Base-by-base conservation (phyloP, 176 grass and related monocot genomes). In the Microstegium vimineum region DNA sequence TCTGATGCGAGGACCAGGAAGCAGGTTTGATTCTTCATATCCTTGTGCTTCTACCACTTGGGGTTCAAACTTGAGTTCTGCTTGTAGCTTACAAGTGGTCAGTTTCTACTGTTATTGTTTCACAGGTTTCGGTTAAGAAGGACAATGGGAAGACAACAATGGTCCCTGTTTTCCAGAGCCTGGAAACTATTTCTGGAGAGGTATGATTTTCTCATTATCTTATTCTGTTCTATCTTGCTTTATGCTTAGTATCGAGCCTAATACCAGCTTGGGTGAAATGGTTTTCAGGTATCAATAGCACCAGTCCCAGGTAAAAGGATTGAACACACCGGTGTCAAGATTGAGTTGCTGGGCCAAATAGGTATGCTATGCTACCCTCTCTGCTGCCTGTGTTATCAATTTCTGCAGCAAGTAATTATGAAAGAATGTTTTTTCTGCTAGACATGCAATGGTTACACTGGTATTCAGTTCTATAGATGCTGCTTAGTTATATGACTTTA, bases 81-180 rank as follows among this genome's bases (percentile, higher is more conserved):
- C 45, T 81, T 72, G 64, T 60, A 52, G 72, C 14, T 75, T 73
- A 77, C 15, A 76, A 78, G 41, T 57, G 10, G 27, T 17, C 1
- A 12, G 41, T 89, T 84, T 59, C 28, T 74, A 25, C 36, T 76
- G 3, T 84, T 59, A 69, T 90, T 33, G 20, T 76, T 69, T 60
- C 35, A 3, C 56, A 97, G 94, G 81, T 80, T 76, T 87, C 91
- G 13, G 69, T 93, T 42, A 97, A 93, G 86, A 91, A 97, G 65
- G 94, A 93, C 52, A 93, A 91, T 79, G 94, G 94, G 17, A 90
- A 90, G 64, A 83, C 86, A 56, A 35, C 78, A 33, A 93, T 86
- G 89, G 86, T 97, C 62, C 91, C 94, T 46, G 69, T 93, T 80
- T 97, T 93, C 69, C 91, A 97, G 81, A 97, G 94, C 76, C 83